A percentile compares a stretch with the other conserved stretches of the same genome.
Conservation (phyloP, 1,284 basidiomycete genomes). For the Baeospora myosura region DNA sequence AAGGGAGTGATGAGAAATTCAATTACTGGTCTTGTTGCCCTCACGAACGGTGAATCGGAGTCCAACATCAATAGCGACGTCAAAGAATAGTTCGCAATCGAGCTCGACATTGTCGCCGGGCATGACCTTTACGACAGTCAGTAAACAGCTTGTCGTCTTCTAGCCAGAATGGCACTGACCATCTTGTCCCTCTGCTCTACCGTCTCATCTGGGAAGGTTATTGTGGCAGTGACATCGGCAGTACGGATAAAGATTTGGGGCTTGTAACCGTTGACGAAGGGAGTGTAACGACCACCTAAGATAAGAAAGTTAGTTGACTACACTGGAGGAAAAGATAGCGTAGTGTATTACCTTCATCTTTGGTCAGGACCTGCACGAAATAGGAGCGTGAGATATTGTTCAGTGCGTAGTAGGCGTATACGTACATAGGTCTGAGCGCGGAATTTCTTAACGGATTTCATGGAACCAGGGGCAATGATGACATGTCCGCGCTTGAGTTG, state of each 20-base stretch:
- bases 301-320: background rate
- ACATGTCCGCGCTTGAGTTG: constrained; percentile 94
- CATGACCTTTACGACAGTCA: constrained; percentile 64
- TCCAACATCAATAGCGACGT: constrained; percentile 89
- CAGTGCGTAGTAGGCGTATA: constrained; percentile 12
- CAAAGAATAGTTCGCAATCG: constrained; percentile 78
- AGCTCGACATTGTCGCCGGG: constrained; percentile 98
- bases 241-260: constrained; percentile 97
- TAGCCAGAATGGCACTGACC: constrained; percentile 31
- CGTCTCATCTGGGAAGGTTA: constrained; percentile 85
- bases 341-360: constrained; percentile 69
- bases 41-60: constrained; percentile 97
- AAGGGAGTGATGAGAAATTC: background rate
- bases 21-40: constrained; percentile 83
- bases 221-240: constrained; percentile 83
- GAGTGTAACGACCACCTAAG: constrained; percentile 86
- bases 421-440: constrained; percentile 83
- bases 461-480: constrained; percentile 83
- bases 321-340: background rate
- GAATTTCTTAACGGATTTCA: constrained; percentile 94
- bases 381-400: constrained; percentile 3
- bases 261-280: constrained; percentile 95
- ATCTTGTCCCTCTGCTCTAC: constrained; percentile 76
- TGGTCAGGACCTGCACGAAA: constrained; percentile 69
- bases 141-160: constrained; percentile 8